A percentile compares a stretch with the other conserved stretches of the same genome.
Evolutionary conservation across 2,329 filamentous ascomycete species (phyloP).

Genomic region (Fusarium lyarnte): DNA sequence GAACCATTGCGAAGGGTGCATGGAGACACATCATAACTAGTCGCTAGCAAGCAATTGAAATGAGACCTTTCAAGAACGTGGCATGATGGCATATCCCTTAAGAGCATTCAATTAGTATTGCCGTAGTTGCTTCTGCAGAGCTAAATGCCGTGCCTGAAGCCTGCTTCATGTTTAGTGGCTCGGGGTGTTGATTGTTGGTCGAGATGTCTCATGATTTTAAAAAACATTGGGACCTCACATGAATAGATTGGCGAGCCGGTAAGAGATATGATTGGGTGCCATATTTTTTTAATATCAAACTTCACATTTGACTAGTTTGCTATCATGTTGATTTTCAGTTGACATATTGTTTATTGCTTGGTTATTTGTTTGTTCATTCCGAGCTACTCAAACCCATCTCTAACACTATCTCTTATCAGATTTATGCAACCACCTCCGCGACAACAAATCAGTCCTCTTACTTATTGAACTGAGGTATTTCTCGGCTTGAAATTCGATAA

Average conservation of each 20-base stretch:
- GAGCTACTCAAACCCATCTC: neutral
- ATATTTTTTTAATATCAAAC: neutral
- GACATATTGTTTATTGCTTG: neutral
- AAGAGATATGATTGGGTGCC: slow-evolving; percentile 4
- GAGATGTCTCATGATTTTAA: neutral
- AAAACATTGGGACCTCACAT: neutral
- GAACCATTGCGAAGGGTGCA: neutral
- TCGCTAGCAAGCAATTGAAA: neutral
- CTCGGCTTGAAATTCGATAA: slow-evolving; percentile 13
- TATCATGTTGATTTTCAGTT: neutral
- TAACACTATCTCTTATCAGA: neutral
- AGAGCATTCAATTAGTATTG: neutral
- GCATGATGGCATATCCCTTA: neutral
- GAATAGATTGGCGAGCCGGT: slow-evolving; percentile 6
- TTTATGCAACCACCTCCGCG: neutral
- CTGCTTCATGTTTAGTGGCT: neutral
- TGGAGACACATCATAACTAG: neutral
- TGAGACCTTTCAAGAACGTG: neutral
- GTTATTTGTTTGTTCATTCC: neutral
- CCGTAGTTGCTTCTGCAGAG: neutral
- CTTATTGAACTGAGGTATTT: slow-evolving; percentile 19
- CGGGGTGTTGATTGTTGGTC: neutral
- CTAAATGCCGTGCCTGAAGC: too few relatives aligned
- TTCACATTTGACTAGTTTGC: neutral
- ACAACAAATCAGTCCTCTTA: slow-evolving; percentile 5